Conservation (phyloP, 108 stramenopile genomes). For the Aurantiochytrium sp. region DNA sequence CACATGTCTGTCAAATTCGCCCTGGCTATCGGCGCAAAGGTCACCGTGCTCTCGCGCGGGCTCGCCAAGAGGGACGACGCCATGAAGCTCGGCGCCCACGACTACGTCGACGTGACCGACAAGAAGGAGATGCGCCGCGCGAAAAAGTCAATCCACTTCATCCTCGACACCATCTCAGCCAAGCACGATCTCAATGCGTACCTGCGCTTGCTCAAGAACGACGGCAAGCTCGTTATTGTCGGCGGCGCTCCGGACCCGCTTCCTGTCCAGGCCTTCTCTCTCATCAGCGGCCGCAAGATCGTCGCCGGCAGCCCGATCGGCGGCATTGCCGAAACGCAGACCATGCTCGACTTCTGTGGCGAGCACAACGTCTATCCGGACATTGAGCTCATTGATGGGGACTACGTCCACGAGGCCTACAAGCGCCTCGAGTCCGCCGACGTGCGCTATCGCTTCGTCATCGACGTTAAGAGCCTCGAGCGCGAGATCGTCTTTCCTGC, state of each 20-base stretch:
- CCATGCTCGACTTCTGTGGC: slow-evolving; percentile 62
- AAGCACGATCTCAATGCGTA: slow-evolving; percentile 42
- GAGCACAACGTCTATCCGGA: slow-evolving; percentile 51
- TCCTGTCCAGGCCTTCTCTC: neutral
- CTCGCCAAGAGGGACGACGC: slow-evolving; percentile 50
- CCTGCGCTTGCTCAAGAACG: slow-evolving; percentile 39
- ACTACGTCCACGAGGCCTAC: neutral
- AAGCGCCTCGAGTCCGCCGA: neutral
- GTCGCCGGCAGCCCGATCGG: slow-evolving; percentile 53
- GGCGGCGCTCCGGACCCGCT: slow-evolving; percentile 21
- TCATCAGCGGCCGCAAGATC: slow-evolving; percentile 28
- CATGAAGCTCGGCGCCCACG: slow-evolving; percentile 44
- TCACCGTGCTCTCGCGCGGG: slow-evolving; percentile 49
- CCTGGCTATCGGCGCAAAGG: slow-evolving; percentile 50
- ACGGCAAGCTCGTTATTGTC: slow-evolving; percentile 44
- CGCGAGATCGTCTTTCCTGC: neutral
- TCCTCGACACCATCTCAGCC: slow-evolving; percentile 54
- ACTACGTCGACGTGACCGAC: slow-evolving; percentile 38
- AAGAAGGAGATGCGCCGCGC: slow-evolving; percentile 46
- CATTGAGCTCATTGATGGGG: slow-evolving; percentile 39
- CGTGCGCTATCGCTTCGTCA: slow-evolving; percentile 24
- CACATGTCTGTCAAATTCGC: slow-evolving; percentile 61
- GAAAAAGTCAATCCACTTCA: slow-evolving; percentile 44
- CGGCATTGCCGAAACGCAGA: slow-evolving; percentile 56
- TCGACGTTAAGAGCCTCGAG: neutral